These are phyloP conservation scores for Rhodomyrtus psidioides DNA, from an alignment of 441 rosid genomes.

Conservation along the genomic window DNA sequence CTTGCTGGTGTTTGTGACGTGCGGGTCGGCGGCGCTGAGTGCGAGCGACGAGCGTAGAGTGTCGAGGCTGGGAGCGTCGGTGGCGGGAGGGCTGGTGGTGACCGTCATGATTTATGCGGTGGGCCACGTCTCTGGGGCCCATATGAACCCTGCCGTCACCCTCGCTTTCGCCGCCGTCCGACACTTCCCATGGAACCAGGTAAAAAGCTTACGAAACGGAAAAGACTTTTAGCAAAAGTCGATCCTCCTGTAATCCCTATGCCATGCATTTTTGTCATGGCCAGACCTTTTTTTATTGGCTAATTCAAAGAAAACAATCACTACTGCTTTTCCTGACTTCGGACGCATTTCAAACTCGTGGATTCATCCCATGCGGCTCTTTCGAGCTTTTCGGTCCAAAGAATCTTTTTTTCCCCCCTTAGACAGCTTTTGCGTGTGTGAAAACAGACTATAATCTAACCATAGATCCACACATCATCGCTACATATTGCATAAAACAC, in stretches of 20 bases:
- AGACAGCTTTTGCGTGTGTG: not conserved
- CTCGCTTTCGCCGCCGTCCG: constrained; percentile 38
- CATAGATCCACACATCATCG: too few relatives aligned
- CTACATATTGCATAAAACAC: too few relatives aligned
- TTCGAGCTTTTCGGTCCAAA: not conserved
- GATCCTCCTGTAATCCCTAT: not conserved
- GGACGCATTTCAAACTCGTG: not conserved
- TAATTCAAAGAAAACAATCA: not conserved
- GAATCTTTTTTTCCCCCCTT: not conserved
- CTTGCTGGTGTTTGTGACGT: constrained; percentile 49
- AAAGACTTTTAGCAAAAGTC: not conserved
- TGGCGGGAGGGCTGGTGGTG: constrained; percentile 53
- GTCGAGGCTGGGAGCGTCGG: constrained; percentile 41
- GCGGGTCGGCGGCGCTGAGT: constrained; percentile 41
- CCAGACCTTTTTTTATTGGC: not conserved
- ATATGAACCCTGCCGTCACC: constrained; percentile 71
- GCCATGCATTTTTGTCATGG: not conserved
- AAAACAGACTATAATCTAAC: not conserved
- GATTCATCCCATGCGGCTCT: not conserved
- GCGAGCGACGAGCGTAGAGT: constrained; percentile 22
- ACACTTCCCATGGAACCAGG: constrained; percentile 47
- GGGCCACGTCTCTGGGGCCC: constrained; percentile 68
- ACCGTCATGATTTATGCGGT: constrained; percentile 64
- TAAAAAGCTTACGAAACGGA: not conserved
- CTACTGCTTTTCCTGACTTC: not conserved